Evolutionary conservation across 2,329 filamentous ascomycete genomes (phyloP), one percentile per base, ranked within the genome.

Genomic region (Cladophialophora bantiana): DNA sequence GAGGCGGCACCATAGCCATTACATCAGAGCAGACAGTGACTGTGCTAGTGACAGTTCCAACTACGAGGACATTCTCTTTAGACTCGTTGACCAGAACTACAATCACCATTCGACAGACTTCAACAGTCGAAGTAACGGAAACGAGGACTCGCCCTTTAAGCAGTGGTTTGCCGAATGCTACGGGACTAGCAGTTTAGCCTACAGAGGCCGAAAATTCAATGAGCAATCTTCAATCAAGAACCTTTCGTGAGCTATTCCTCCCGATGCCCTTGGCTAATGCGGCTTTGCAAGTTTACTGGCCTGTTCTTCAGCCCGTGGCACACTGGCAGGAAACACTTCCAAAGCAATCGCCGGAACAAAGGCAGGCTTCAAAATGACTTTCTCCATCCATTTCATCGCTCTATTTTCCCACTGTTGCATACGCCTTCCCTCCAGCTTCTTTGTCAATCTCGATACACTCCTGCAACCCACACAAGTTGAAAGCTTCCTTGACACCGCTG

Each of bases 381-480:
- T 15, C 15, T 55, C 3, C 10, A 13, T 5, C 1, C 50, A 3
- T 1, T 53, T 32, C 20, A 26, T 53, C 7, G 13, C 31, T 32
- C 50, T 62, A 70, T 6, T 65, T 59, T 7, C 65, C 62, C 3
- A 70, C 67, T 9, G 45, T 65, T 31, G 55, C 48, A 53, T 71
- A 73, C n/a, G 70, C 70, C 48, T 67, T 61, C 34, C 78, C 78
- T 48, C 80, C 79, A 38, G 80, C 79, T 48, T 75, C 71, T 35
- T 73, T 74, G 73, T 82, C 80, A 59, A 82, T 65, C 64, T 75
- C 71, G n/a, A 81, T 72, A 52, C 77, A 79, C 59, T 80, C 77
- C 63, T 80, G 75, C 67, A 82, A 61, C 13, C 79, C 80, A 67
- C 79, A 81, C n/a, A 81, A 75, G n/a, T 79, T 74, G 63, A 82